These are phyloP conservation scores for Leucoagaricus sp. DNA, from an alignment of 1,284 basidiomycete species.

Conservation along the genomic window DNA sequence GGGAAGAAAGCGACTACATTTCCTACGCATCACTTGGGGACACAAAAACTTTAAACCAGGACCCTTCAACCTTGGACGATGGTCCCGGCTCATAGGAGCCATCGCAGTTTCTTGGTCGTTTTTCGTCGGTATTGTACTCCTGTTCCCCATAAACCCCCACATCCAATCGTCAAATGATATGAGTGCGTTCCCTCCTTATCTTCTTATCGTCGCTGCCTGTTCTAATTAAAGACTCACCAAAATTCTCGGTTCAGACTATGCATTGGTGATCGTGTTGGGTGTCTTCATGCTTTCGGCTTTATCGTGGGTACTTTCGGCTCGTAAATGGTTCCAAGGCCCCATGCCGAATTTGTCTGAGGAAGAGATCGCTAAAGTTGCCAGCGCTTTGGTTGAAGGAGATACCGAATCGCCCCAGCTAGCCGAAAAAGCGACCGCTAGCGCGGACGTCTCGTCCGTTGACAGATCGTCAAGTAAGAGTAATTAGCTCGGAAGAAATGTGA, in stretches of 20 bases:
- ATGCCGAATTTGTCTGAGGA: conserved; percentile 44
- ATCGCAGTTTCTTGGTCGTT: conserved; percentile 60
- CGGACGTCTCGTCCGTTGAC: too few relatives aligned
- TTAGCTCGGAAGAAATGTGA: too few relatives aligned
- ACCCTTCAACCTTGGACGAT: conserved; percentile 55
- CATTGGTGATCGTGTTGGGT: conserved; percentile 62
- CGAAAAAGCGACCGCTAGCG: too few relatives aligned
- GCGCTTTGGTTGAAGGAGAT: neutral
- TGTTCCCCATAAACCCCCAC: conserved; percentile 49
- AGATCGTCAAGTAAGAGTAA: too few relatives aligned
- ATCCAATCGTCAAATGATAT: conserved; percentile 43
- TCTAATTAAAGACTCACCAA: neutral
- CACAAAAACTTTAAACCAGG: conserved; percentile 52
- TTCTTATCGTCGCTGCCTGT: neutral
- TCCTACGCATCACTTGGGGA: conserved; percentile 63
- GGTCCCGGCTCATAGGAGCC: conserved; percentile 53
- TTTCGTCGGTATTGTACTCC: conserved; percentile 56
- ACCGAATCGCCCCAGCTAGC: too few relatives aligned
- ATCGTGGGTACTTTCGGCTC: conserved; percentile 68
- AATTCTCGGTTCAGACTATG: conserved; percentile 49
- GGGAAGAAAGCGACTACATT: conserved; percentile 16
- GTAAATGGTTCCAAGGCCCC: conserved; percentile 71
- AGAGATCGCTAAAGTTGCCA: neutral
- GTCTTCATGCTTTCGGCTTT: conserved; percentile 64
- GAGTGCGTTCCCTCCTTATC: conserved; percentile 34